phyloP scores from a whole-genome alignment of 73 alveolate species.

The Halteria grandinella region DNA sequence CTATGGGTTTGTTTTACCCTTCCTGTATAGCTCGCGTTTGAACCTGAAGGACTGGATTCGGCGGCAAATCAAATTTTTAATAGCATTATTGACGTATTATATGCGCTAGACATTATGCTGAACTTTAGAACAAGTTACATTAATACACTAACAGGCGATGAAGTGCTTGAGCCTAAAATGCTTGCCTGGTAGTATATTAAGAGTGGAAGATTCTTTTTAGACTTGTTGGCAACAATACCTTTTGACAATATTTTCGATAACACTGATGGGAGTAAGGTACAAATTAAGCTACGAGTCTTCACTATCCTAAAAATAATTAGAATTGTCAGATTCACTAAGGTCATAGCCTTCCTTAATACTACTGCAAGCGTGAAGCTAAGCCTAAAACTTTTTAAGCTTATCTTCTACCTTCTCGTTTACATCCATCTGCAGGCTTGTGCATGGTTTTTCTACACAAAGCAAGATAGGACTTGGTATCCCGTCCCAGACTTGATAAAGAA shows the following conservation, averaged over 20 bases:
- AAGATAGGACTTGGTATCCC: slow-evolving; percentile 32
- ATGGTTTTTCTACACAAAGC: slow-evolving; percentile 7
- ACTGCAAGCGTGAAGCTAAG: slow-evolving; percentile 30
- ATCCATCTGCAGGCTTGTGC: slow-evolving; percentile 42
- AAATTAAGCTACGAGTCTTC: neutral
- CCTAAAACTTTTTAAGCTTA: slow-evolving; percentile 2
- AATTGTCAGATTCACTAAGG: slow-evolving; percentile 18
- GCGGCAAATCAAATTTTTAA: too few species aligned
- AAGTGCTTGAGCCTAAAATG: slow-evolving; percentile 37
- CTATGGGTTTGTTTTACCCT: too few species aligned
- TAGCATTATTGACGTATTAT: slow-evolving; percentile 49
- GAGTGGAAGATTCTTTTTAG: slow-evolving; percentile 59
- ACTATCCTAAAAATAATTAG: slow-evolving; percentile 33
- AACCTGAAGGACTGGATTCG: too few species aligned
- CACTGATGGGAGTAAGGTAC: neutral
- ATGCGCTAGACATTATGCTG: slow-evolving; percentile 52
- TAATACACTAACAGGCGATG: slow-evolving; percentile 70
- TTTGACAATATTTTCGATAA: slow-evolving; percentile 32
- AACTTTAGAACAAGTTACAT: slow-evolving; percentile 73
- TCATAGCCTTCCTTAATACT: slow-evolving; percentile 30
- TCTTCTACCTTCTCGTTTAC: slow-evolving; percentile 34
- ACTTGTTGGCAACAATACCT: slow-evolving; percentile 68
- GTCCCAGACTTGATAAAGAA: slow-evolving; percentile 10
- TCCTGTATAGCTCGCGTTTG: too few species aligned
- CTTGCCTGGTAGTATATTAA: slow-evolving; percentile 53